Conservation (phyloP, 1,284 basidiomycete genomes). For the Trichosporon sp. region DNA sequence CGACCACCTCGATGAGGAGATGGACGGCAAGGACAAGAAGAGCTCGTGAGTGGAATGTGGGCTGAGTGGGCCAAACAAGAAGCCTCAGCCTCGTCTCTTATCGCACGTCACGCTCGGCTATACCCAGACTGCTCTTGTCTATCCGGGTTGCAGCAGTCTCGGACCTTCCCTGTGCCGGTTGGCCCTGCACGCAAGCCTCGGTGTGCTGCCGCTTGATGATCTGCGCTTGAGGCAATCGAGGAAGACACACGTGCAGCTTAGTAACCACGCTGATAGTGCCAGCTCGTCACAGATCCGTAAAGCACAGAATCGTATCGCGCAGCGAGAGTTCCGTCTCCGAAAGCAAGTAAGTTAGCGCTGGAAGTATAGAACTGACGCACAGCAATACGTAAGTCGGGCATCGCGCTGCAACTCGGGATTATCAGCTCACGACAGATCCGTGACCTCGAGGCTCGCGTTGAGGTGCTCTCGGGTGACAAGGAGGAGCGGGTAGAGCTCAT, state of each 20-base stretch:
- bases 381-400: constrained; percentile 48
- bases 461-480: constrained; percentile 82
- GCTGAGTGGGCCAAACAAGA: neutral
- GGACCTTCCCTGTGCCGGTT: neutral
- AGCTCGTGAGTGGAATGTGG: constrained; percentile 21
- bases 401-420: neutral
- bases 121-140: too few species aligned
- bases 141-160: neutral
- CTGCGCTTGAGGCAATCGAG: neutral
- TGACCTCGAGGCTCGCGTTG: constrained; percentile 86
- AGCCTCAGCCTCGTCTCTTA: neutral
- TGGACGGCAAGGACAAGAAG: constrained; percentile 20
- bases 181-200: neutral
- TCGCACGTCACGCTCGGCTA: constrained; percentile 5
- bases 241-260: neutral
- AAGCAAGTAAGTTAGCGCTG: constrained; percentile 73
- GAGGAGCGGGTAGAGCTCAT: constrained; percentile 82
- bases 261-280: constrained; percentile 22
- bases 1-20: neutral
- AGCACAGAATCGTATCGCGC: constrained; percentile 83
- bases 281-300: constrained; percentile 49
- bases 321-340: constrained; percentile 84
- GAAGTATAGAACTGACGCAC: constrained; percentile 22
- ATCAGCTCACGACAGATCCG: constrained; percentile 66
- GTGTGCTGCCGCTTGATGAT: neutral